phyloP scores from a whole-genome alignment of 176 grass and related monocot genomes.

The Carex myosuroides region DNA sequence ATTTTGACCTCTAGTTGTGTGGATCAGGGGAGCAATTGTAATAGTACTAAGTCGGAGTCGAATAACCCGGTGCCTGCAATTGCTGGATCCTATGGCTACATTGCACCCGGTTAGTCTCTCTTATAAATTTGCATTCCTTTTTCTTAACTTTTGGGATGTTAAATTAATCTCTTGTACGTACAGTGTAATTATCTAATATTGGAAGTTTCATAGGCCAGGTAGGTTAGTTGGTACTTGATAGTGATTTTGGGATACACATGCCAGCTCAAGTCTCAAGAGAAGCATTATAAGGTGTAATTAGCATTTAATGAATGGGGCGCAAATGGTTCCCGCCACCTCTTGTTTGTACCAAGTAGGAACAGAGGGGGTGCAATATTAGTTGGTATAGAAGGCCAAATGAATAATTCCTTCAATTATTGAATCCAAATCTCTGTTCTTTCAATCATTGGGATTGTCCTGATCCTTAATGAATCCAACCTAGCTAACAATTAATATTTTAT shows the following conservation, averaged over 20 bases:
- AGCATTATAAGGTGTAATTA: conserved; percentile 1
- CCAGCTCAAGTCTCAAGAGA: neutral
- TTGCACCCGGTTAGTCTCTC: conserved; percentile 58
- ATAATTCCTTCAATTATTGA: conserved; percentile 26
- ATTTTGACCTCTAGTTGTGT: conserved; percentile 29
- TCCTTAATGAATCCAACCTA: neutral
- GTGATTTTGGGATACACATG: neutral
- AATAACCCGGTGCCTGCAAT: conserved; percentile 42
- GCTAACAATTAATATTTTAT: neutral
- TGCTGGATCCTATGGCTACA: conserved; percentile 89
- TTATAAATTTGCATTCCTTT: neutral
- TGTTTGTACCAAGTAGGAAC: neutral
- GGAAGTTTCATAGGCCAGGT: conserved; percentile 2
- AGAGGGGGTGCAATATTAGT: neutral
- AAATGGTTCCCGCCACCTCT: neutral
- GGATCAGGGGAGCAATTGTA: neutral
- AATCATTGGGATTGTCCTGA: conserved; percentile 24
- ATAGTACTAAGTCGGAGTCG: conserved; percentile 37
- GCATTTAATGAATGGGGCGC: conserved; percentile 7
- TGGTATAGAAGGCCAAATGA: neutral
- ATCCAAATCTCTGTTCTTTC: conserved; percentile 6
- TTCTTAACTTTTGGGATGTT: neutral
- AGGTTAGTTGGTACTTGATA: conserved; percentile 9
- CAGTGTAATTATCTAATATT: neutral
- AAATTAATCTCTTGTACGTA: neutral